Conservation (phyloP, 768 basidiomycete species). For the Macrolepiota albuminosa region DNA sequence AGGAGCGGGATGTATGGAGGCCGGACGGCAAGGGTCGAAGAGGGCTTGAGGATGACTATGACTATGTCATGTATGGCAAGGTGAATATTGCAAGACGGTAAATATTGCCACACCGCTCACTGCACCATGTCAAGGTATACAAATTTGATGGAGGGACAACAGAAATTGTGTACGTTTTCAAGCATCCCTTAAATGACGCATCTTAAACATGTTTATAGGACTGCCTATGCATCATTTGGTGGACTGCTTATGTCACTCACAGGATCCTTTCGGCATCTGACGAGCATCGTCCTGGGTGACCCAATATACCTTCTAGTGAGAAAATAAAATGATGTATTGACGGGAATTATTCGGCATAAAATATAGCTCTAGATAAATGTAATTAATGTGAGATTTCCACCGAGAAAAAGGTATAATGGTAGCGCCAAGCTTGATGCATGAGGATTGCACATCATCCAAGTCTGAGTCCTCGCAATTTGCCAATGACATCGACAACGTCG, state of each 20-base stretch:
- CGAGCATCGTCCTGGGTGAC: slow-evolving; percentile 88
- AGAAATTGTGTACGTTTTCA: slow-evolving; percentile 73
- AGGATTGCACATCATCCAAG: slow-evolving; percentile 13
- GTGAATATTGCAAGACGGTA: slow-evolving; percentile 34
- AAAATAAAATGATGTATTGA: slow-evolving; percentile 39
- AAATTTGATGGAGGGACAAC: slow-evolving; percentile 86
- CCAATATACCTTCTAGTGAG: slow-evolving; percentile 88
- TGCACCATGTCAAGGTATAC: slow-evolving; percentile 62
- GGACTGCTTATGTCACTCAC: slow-evolving; percentile 92
- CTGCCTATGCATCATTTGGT: slow-evolving; percentile 95
- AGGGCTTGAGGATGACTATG: slow-evolving; percentile 91
- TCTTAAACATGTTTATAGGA: slow-evolving; percentile 41
- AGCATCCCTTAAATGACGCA: slow-evolving; percentile 2
- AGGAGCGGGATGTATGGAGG: slow-evolving; percentile 78
- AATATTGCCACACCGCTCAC: background rate
- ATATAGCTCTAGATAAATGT: slow-evolving; percentile 11
- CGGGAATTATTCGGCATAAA: slow-evolving; percentile 1
- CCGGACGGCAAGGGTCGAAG: slow-evolving; percentile 77
- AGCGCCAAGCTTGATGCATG: background rate
- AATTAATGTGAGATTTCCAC: slow-evolving; percentile 11
- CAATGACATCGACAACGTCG: slow-evolving; percentile 38
- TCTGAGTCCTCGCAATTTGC: slow-evolving; percentile 38
- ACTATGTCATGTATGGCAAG: slow-evolving; percentile 99
- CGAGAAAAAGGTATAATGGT: background rate
- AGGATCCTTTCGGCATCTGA: slow-evolving; percentile 89